phyloP scores from a whole-genome alignment of 2,329 filamentous ascomycete species.

The Beauveria medogensis region DNA sequence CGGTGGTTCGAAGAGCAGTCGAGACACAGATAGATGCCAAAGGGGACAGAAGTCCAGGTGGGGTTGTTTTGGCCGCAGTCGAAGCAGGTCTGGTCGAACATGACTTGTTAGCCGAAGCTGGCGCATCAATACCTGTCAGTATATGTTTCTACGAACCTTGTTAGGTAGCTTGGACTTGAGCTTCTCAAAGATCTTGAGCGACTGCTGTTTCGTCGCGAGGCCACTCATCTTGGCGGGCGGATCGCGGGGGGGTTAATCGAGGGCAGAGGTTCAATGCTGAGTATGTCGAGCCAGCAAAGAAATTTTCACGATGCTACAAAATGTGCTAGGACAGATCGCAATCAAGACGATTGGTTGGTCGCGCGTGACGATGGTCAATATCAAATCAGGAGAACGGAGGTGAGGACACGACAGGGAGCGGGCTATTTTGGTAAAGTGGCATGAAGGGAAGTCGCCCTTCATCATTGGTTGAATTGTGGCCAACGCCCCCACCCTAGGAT shows the following conservation, averaged over 20 bases:
- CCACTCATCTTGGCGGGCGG: conserved; percentile 46
- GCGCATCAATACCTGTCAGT: background rate
- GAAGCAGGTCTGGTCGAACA: conserved; percentile 71
- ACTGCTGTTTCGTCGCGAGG: conserved; percentile 85
- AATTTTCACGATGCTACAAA: background rate
- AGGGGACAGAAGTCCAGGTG: conserved; percentile 95
- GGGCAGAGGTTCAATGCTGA: background rate
- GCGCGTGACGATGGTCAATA: background rate
- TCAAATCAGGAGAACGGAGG: conserved; percentile 25
- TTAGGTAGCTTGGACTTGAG: conserved; percentile 90
- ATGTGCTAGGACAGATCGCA: background rate
- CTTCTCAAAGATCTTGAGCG: conserved; percentile 96
- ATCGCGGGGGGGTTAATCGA: background rate
- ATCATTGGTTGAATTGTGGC: conserved; percentile 18
- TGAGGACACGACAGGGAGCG: conserved; percentile 20
- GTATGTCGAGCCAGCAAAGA: background rate
- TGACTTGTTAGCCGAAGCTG: background rate
- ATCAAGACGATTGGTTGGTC: background rate
- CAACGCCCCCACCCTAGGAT: conserved; percentile 22
- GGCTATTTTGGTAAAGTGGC: conserved; percentile 32
- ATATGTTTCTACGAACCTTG: conserved; percentile 55
- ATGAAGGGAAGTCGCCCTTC: conserved; percentile 31
- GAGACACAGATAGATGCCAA: conserved; percentile 95
- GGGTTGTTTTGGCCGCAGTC: conserved; percentile 97
- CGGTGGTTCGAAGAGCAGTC: conserved; percentile 97